A percentile compares a stretch with the other conserved stretches of the same genome.
Evolutionary conservation across 2,329 filamentous ascomycete species (phyloP).

Genomic region (Sodiomyces alkalinus): DNA sequence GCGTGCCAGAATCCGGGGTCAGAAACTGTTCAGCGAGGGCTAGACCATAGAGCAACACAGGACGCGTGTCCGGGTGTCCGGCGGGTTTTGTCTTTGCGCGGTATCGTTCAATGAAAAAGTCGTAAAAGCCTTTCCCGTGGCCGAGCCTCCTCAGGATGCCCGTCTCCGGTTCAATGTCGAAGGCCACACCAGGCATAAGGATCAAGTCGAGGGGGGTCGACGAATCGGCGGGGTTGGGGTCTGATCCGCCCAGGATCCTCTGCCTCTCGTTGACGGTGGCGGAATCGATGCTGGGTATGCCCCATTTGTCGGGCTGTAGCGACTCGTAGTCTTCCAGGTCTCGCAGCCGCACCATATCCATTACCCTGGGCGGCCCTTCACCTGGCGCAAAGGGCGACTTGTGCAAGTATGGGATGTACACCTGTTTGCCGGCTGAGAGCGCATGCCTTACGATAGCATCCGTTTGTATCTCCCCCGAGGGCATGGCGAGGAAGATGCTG

Average conservation of each 20-base stretch:
- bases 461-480: conserved; percentile 71
- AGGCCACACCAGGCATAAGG: conserved; percentile 84
- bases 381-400: conserved; percentile 31
- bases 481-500: conserved; percentile 90
- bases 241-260: conserved; percentile 57
- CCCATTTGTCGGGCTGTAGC: conserved; percentile 71
- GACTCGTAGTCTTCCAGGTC: conserved; percentile 64
- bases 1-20: conserved; percentile 34
- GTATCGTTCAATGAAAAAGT: conserved; percentile 76
- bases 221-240: conserved; percentile 22
- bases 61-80: conserved; percentile 18
- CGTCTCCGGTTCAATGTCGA: conserved; percentile 46
- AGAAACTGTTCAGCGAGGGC: conserved; percentile 79
- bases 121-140: conserved; percentile 95
- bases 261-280: conserved; percentile 49
- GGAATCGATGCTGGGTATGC: conserved; percentile 71
- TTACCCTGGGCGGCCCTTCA: conserved; percentile 48
- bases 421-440: conserved; percentile 59
- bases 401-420: conserved; percentile 86
- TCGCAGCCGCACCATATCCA: conserved; percentile 85
- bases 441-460: conserved; percentile 70
- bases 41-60: conserved; percentile 52
- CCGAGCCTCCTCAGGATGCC: conserved; percentile 59
- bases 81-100: conserved; percentile 24
- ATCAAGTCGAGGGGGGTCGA: conserved; percentile 59